These are phyloP conservation scores for Clohesyomyces aquaticus DNA, from an alignment of 495 filamentous ascomycete genomes.

Conservation along the genomic window DNA sequence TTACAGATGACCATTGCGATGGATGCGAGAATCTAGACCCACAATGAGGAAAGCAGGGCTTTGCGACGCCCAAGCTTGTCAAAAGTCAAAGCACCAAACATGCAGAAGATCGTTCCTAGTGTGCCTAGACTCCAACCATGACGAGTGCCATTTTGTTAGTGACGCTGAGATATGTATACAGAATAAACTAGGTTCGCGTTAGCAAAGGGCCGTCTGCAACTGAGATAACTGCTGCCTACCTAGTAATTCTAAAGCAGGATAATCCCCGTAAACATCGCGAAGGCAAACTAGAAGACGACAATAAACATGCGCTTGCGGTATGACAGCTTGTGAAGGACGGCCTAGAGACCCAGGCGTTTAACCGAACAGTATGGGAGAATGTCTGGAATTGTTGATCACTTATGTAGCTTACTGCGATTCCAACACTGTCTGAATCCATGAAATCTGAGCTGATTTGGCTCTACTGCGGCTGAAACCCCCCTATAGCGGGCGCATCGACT, in stretches of 20 bases:
- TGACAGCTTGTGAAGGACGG: background rate
- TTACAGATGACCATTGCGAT: background rate
- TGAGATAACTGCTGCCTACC: too few relatives aligned
- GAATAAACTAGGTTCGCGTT: too few relatives aligned
- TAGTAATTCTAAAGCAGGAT: background rate
- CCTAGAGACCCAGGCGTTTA: background rate
- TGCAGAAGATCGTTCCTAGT: background rate
- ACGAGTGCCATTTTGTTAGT: background rate
- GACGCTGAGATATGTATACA: background rate
- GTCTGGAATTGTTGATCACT: too few relatives aligned
- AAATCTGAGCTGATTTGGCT: too few relatives aligned
- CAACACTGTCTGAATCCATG: too few relatives aligned
- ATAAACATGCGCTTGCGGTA: background rate
- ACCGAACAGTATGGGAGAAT: too few relatives aligned
- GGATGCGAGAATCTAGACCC: background rate
- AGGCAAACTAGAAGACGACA: background rate
- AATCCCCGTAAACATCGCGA: background rate
- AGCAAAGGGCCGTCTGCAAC: too few relatives aligned
- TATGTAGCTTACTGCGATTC: too few relatives aligned
- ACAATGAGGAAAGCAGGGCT: background rate
- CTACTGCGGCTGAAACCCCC: too few relatives aligned
- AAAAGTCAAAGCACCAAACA: background rate
- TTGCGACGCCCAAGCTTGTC: background rate
- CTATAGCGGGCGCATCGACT: too few relatives aligned
- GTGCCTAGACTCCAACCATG: background rate